Evolutionary conservation across 495 filamentous ascomycete genomes (phyloP), one percentile per base, ranked within the genome.

Genomic region (Aspergillus incahuasiensis): DNA sequence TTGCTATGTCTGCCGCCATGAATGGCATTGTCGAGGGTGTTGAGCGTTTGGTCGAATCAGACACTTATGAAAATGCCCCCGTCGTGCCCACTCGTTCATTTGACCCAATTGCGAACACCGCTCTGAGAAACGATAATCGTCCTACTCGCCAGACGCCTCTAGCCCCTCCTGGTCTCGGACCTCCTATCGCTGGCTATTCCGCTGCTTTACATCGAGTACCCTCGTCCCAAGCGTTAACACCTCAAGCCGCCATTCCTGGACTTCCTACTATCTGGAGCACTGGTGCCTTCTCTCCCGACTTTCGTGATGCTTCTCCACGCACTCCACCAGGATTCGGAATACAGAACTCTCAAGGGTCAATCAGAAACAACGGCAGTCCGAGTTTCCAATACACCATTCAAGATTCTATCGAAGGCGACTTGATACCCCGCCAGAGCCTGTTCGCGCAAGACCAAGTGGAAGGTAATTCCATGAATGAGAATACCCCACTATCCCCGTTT

Each of bases 11-110:
- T 15, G 73, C 72, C 21, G 75, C 74, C 44, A 82, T 83, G 79
- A 69, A 81, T 51, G 74, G 74, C 5, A 89, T 88, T 69, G 85
- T 88, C 13, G 84, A 89, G 47, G 73, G 65, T 22, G 72, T 78
- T 7, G 75, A 78, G 60, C 74, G 82, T 51, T 72, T 89, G 43
- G 81, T 90, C 8, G 83, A 81, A 34, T 78, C 77, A 8, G 75
- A 79, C 52, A 72, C 69, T 5, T 75, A 74, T 48, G 78, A 81
- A 45, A 75, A 77, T 47, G 66, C 63, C 1, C 68, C 74, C 35
- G 43, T 61, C 25, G 45, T 70, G 8, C 52, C 64, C 2, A 68
- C 67, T 18, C 64, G 64, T 42, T 50, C 60, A 8, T 67, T 70
- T 16, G 66, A 63, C 6, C 25, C 57, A 13, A 63, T 57, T 28